A percentile compares a stretch with the other conserved stretches of the same genome.
Conservation (phyloP, 345 rosid species). For the Bruguiera parviflora region DNA sequence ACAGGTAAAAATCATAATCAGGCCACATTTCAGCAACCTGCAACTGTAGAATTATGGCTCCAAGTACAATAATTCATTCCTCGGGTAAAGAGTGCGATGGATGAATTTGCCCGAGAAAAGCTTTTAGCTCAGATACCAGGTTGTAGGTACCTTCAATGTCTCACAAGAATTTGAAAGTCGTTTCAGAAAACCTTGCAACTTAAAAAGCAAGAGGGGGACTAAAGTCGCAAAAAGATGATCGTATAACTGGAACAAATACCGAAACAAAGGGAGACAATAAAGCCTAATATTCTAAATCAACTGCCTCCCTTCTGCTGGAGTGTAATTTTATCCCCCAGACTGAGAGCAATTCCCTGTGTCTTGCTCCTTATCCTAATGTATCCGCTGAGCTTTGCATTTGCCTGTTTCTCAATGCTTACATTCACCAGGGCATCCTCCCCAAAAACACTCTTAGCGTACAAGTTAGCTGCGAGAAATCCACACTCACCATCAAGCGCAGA, state of each 20-base stretch:
- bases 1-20: not conserved
- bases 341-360: conserved; percentile 88
- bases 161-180: not conserved
- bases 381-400: conserved; percentile 67
- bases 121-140: not conserved
- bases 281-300: conserved; percentile 24
- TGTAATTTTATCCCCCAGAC: conserved; percentile 77
- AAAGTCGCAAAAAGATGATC: not conserved
- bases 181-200: not conserved
- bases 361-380: conserved; percentile 89
- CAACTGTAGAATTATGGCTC: conserved; percentile 10
- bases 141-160: conserved; percentile 4
- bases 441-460: conserved; percentile 84
- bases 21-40: conserved; percentile 5
- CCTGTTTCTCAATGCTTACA: conserved; percentile 73
- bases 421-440: conserved; percentile 88
- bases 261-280: not conserved
- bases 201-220: not conserved
- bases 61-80: conserved; percentile 6
- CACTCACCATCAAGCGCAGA: conserved; percentile 80
- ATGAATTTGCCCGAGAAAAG: conserved; percentile 1
- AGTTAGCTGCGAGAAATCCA: conserved; percentile 80
- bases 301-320: conserved; percentile 73
- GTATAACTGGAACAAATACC: conserved; percentile 4
- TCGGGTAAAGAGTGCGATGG: not conserved